Percentiles rank a stretch among this genome's conserved stretches.
These are phyloP conservation scores for Sporothrix schenckii DNA, from an alignment of 2,329 filamentous ascomycete species.

Conservation along the genomic window DNA sequence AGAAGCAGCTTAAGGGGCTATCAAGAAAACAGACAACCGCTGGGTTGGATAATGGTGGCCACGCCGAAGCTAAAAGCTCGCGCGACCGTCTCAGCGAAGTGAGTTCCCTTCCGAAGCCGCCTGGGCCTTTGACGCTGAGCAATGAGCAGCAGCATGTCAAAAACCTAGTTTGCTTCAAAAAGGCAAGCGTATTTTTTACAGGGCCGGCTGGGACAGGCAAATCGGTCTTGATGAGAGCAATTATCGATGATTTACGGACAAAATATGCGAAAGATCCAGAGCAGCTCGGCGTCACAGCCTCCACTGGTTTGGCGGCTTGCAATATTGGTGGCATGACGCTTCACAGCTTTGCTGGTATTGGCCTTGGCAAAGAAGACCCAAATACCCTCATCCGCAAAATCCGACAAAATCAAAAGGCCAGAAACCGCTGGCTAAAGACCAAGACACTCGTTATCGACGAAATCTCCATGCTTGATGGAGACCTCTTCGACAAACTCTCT, in stretches of 20 bases:
- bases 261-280: conserved; percentile 79
- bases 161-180: conserved; percentile 75
- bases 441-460: conserved; percentile 91
- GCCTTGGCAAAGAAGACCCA: conserved; percentile 86
- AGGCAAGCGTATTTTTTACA: conserved; percentile 95
- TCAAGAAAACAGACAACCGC: conserved; percentile 52
- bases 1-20: conserved; percentile 70
- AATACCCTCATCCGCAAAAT: conserved; percentile 86
- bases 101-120: conserved; percentile 36
- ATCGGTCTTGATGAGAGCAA: conserved; percentile 90
- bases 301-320: conserved; percentile 91
- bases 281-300: conserved; percentile 88
- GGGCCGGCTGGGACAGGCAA: conserved; percentile 96
- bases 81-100: conserved; percentile 2
- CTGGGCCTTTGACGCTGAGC: conserved; percentile 69
- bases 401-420: conserved; percentile 82
- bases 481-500: conserved; percentile 94
- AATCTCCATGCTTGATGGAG: conserved; percentile 97
- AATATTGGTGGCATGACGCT: conserved; percentile 95
- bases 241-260: conserved; percentile 76
- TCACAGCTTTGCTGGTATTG: conserved; percentile 95
- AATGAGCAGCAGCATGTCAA: conserved; percentile 84
- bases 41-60: conserved; percentile 45
- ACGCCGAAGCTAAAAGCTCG: not conserved
- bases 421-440: conserved; percentile 83